A percentile compares a stretch with the other conserved stretches of the same genome.
These are phyloP conservation scores for Bipolaris zeicola DNA, from an alignment of 2,329 filamentous ascomycete species.

Conservation along the genomic window DNA sequence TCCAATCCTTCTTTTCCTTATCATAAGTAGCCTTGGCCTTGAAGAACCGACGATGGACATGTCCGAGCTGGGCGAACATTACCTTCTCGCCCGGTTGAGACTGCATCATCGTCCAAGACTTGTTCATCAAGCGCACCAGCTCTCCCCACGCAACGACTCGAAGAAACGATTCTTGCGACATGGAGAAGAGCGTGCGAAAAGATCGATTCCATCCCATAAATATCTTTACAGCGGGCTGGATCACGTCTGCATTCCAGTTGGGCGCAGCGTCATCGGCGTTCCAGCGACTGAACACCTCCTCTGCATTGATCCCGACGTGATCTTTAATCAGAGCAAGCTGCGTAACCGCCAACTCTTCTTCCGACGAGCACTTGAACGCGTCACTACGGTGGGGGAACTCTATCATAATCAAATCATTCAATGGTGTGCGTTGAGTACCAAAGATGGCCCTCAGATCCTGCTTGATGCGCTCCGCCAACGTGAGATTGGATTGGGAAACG, in stretches of 20 bases:
- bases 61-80: slow-evolving; percentile 4
- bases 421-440: slow-evolving; percentile 3
- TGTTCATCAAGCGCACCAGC: slow-evolving; percentile 19
- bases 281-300: slow-evolving; percentile 12
- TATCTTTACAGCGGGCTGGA: slow-evolving; percentile 9
- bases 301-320: slow-evolving; percentile 16
- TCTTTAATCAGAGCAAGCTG: slow-evolving; percentile 20
- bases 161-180: slow-evolving; percentile 12
- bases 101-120: neutral
- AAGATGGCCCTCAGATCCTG: slow-evolving; percentile 18
- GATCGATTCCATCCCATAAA: slow-evolving; percentile 17
- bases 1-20: too few species aligned
- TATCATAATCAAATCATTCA: slow-evolving; percentile 5
- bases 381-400: slow-evolving; percentile 12
- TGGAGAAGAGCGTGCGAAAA: slow-evolving; percentile 7
- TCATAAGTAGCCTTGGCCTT: neutral
- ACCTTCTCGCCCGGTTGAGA: neutral
- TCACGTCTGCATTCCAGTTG: slow-evolving; percentile 10
- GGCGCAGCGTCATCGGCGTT: slow-evolving; percentile 8
- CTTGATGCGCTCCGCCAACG: slow-evolving; percentile 16
- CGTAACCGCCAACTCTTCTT: slow-evolving; percentile 16
- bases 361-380: slow-evolving; percentile 4
- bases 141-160: slow-evolving; percentile 21
- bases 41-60: slow-evolving; percentile 14
- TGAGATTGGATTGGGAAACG: slow-evolving; percentile 7